Evolutionary conservation across 2,329 filamentous ascomycete species (phyloP).

Genomic region (Diaporthe citri): DNA sequence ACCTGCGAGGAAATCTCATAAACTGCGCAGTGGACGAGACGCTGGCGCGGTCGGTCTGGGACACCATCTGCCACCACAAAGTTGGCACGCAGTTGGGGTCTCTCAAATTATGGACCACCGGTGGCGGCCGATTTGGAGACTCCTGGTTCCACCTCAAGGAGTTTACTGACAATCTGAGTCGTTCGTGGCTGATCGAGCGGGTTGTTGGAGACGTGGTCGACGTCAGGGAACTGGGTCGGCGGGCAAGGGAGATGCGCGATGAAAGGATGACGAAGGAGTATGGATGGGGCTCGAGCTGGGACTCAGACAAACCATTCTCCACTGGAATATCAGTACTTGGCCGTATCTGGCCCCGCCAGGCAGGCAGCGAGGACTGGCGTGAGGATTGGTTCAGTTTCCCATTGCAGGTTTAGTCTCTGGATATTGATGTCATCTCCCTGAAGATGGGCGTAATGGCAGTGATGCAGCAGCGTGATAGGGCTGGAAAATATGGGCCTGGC

Average conservation of each 20-base stretch:
- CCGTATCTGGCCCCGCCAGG: slow-evolving; percentile 19
- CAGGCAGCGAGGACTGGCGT: slow-evolving; percentile 26
- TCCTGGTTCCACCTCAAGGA: background rate
- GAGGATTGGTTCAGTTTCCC: slow-evolving; percentile 32
- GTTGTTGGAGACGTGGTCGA: background rate
- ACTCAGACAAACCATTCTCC: background rate
- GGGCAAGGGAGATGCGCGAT: slow-evolving; percentile 16
- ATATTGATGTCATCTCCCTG: background rate
- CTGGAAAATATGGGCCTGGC: no score
- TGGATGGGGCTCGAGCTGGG: background rate
- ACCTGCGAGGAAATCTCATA: slow-evolving; percentile 3
- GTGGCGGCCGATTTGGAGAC: background rate
- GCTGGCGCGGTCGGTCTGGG: slow-evolving; percentile 30
- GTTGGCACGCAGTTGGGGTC: background rate
- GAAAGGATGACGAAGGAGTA: background rate
- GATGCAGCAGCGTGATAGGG: no score
- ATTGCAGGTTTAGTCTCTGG: background rate
- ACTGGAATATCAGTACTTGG: background rate
- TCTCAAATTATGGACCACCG: slow-evolving; percentile 27
- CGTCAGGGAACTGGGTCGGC: slow-evolving; percentile 20
- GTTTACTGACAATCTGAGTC: slow-evolving; percentile 12
- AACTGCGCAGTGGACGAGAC: slow-evolving; percentile 33
- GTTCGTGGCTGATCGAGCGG: slow-evolving; percentile 32
- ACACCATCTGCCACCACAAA: slow-evolving; percentile 7
- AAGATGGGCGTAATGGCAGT: no score